phyloP scores from a whole-genome alignment of 768 basidiomycete species.

The Tephrocybe sp. region DNA sequence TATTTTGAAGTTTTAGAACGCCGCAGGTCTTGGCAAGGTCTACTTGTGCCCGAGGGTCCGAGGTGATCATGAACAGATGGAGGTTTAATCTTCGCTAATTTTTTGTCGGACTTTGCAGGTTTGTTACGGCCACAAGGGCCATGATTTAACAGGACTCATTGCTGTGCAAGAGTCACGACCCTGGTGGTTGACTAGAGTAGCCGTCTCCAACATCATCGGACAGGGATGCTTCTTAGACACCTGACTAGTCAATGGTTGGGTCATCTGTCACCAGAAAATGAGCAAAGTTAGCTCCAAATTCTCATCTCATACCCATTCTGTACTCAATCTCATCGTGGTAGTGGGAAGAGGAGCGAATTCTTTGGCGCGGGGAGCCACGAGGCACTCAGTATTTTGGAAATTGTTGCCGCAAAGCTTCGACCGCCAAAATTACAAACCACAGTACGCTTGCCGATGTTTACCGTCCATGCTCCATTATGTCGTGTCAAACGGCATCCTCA shows the following conservation, averaged over 20 bases:
- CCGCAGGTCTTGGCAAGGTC: no score
- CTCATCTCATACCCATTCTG: background rate
- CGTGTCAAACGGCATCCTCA: conserved; percentile 10
- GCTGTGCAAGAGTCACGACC: no score
- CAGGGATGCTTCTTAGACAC: background rate
- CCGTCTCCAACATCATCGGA: no score
- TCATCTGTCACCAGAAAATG: conserved; percentile 1
- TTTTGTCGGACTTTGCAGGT: no score
- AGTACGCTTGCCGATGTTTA: background rate
- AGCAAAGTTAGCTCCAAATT: background rate
- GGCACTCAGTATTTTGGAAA: background rate
- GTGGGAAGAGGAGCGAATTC: background rate
- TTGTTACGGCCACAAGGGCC: no score
- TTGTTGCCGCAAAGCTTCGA: background rate
- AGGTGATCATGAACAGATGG: no score
- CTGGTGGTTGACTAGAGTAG: no score
- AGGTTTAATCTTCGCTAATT: no score
- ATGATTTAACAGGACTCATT: no score
- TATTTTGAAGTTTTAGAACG: no score
- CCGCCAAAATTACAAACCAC: background rate
- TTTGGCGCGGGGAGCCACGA: background rate
- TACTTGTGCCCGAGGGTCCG: no score
- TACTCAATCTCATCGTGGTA: background rate
- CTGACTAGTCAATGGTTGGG: conserved; percentile 1
- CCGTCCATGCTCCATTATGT: conserved; percentile 5